Base-by-base conservation (phyloP, 2,329 filamentous ascomycete species). In the Xylariaceae sp. region DNA sequence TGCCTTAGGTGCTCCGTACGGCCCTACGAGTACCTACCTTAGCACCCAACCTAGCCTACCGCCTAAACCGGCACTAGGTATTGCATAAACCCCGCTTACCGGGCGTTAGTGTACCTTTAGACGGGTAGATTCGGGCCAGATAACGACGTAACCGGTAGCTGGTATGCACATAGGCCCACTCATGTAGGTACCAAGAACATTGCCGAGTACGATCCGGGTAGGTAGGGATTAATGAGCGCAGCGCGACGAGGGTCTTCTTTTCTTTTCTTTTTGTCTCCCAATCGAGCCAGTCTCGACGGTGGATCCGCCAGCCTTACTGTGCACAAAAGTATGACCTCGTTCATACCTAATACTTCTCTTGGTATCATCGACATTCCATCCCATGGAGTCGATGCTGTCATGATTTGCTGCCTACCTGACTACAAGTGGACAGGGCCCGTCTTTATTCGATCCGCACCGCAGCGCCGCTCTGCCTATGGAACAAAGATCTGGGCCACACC, bases 401-500 rank as follows among this genome's bases (percentile, higher is more conserved):
- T 45, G 42, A 45, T 45, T n/a, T 42, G 37, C 5, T 42, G 48
- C n/a, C n/a, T 17, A 17, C 45, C 9, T 23, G 48, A 30, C n/a
- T 10, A 15, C 10, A 17, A n/a, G 48, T 30, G 9, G 6, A 17
- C n/a, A 50, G 18, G 7, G 17, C 11, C 5, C 2, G 9, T 5
- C 13, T 50, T 30, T 50, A 9, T 30, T 34, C 48, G 18, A 50
- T 9, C 37, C 37, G 37, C 37, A 10, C 13, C 37, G 9, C 37
- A 10, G 13, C 13, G 23, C 23, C 37, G 37, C 8, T 42, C 37
- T 42, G 9, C 37, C 37, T 42, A 9, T 42, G 8, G 37, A 9
- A 13, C 8, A 10, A 9, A 42, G 37, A 42, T n/a, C n/a, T 45
- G 42, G 5, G 42, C 42, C 42, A 57, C 51, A 55, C 59, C 59